Evolutionary conservation across 208 protist species (phyloP).

Genomic region (Acanthamoeba triangularis): DNA sequence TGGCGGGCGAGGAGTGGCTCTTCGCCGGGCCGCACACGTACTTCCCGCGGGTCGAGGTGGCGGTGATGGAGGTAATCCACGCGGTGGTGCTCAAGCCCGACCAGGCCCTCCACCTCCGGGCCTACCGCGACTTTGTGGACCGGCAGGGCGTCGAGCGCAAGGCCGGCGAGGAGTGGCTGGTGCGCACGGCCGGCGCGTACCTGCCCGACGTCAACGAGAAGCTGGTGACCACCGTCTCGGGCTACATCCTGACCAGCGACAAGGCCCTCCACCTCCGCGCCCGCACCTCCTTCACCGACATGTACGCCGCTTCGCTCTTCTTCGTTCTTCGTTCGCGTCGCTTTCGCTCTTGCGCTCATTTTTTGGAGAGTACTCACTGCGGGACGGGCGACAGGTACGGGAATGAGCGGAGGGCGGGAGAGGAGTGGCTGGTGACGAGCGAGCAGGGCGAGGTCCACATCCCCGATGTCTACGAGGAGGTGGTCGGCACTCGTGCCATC

Average conservation of each 20-base stretch:
- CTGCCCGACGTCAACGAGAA: conserved; percentile 94
- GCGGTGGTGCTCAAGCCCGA: conserved; percentile 93
- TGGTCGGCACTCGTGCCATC: conserved; percentile 83
- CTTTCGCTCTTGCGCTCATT: too few species aligned
- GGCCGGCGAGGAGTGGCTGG: conserved; percentile 95
- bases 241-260: conserved; percentile 92
- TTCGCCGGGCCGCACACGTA: conserved; percentile 95
- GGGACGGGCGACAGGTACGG: conserved; percentile 85
- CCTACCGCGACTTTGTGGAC: conserved; percentile 91
- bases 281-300: conserved; percentile 92
- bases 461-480: conserved; percentile 92
- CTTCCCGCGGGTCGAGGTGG: conserved; percentile 93
- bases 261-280: conserved; percentile 94
- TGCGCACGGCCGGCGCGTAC: conserved; percentile 93
- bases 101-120: conserved; percentile 93
- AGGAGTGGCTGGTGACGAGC: conserved; percentile 94
- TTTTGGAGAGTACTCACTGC: background rate
- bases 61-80: conserved; percentile 91
- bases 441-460: conserved; percentile 90
- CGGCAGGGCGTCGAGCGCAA: conserved; percentile 85
- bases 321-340: background rate
- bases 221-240: conserved; percentile 91
- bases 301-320: background rate
- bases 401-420: conserved; percentile 91
- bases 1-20: conserved; percentile 95